Percentiles rank a stretch among this genome's conserved stretches.
Evolutionary conservation across 345 rosid genomes (phyloP).

Genomic region (Raphanus raphanistrum): DNA sequence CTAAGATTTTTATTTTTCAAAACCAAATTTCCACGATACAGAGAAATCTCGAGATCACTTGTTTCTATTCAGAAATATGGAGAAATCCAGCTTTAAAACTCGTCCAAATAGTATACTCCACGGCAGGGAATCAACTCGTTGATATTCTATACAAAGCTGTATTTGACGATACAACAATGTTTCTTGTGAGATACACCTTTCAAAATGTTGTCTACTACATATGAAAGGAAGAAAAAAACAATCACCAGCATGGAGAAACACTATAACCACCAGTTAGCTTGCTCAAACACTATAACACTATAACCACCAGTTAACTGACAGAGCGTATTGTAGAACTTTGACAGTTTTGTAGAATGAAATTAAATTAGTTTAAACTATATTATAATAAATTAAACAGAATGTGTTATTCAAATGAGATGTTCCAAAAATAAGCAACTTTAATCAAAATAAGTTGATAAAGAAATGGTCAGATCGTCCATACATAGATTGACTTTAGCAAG

Average conservation of each 20-base stretch:
- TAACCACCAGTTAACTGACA: background rate
- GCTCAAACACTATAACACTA: background rate
- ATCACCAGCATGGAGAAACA: background rate
- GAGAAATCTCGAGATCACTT: too few species aligned
- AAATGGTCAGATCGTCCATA: constrained; percentile 1
- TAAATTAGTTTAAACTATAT: background rate
- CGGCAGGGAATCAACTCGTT: background rate
- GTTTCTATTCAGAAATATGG: too few species aligned
- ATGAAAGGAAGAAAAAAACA: too few species aligned
- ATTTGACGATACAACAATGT: background rate
- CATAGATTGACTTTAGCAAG: constrained; percentile 33
- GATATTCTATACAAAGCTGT: background rate
- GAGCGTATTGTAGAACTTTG: background rate
- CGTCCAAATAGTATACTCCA: too few species aligned
- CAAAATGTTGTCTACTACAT: background rate
- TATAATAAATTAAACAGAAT: background rate
- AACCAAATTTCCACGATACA: too few species aligned
- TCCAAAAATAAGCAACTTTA: constrained; percentile 21
- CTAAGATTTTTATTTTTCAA: background rate
- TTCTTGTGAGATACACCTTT: background rate
- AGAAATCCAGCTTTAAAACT: too few species aligned
- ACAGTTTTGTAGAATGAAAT: background rate
- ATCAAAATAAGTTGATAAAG: background rate
- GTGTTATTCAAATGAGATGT: background rate
- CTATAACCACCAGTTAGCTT: background rate